phyloP scores from a whole-genome alignment of 2,329 filamentous ascomycete genomes.

The Penicillium corylophilum region DNA sequence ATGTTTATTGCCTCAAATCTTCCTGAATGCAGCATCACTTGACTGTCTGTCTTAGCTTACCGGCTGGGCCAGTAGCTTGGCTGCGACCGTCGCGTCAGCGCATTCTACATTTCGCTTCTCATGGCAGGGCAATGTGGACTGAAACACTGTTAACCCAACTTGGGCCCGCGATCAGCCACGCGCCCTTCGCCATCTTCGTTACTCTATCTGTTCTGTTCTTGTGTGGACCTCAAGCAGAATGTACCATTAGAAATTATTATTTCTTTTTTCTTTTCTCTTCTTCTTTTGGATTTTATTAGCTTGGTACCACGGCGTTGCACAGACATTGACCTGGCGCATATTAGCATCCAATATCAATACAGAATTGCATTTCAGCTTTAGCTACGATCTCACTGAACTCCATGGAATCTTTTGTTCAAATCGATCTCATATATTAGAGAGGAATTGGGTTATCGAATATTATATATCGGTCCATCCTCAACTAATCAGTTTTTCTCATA shows the following conservation, averaged over 20 bases:
- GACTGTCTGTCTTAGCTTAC: not conserved
- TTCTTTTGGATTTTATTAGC: not conserved
- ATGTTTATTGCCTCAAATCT: not conserved
- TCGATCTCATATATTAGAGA: not conserved
- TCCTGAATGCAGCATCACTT: not conserved
- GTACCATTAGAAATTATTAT: constrained; percentile 9
- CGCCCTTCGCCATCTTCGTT: not conserved
- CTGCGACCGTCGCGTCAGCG: not conserved
- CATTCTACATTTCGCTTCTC: not conserved
- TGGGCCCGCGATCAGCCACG: not conserved
- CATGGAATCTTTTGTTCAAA: not conserved
- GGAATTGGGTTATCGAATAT: not conserved
- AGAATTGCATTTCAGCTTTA: constrained; percentile 12
- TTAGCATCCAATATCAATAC: constrained; percentile 9
- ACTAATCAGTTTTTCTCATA: constrained; percentile 9
- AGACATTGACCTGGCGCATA: constrained; percentile 11
- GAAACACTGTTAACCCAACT: constrained; percentile 1
- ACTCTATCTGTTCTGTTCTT: constrained; percentile 2
- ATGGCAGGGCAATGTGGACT: not conserved
- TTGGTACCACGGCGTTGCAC: constrained; percentile 14
- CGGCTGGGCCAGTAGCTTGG: constrained; percentile 8
- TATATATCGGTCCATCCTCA: not conserved
- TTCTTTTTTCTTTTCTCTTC: not conserved
- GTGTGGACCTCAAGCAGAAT: constrained; percentile 8
- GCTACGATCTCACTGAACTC: constrained; percentile 4